These are phyloP conservation scores for Metarhizium anisopliae DNA, from an alignment of 2,329 filamentous ascomycete genomes.

Conservation along the genomic window DNA sequence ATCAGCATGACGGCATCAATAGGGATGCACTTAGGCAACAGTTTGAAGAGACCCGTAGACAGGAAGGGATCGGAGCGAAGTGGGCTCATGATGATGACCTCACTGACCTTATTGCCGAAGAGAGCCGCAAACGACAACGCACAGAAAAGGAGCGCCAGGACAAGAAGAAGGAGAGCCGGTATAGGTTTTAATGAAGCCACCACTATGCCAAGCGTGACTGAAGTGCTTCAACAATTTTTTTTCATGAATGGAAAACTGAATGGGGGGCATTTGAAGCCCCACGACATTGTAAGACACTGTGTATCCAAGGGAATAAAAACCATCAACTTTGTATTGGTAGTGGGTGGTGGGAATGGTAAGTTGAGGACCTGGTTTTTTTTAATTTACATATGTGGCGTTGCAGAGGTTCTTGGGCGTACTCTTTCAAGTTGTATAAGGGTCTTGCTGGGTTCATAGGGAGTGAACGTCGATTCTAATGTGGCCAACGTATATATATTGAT, in stretches of 20 bases:
- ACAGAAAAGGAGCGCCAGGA: conserved; percentile 71
- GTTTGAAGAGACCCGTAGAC: conserved; percentile 64
- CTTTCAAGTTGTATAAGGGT: neutral
- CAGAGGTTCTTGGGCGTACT: neutral
- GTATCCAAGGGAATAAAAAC: neutral
- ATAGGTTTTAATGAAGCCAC: conserved; percentile 31
- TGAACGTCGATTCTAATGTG: neutral
- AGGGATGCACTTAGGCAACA: conserved; percentile 74
- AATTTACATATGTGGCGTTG: neutral
- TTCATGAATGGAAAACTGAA: neutral
- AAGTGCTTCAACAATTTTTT: neutral
- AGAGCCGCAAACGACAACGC: conserved; percentile 84
- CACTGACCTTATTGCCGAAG: conserved; percentile 90
- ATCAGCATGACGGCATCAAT: conserved; percentile 64
- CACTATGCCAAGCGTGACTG: neutral
- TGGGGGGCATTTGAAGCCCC: neutral
- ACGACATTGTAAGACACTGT: neutral
- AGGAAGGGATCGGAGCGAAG: conserved; percentile 58
- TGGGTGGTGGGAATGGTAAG: neutral
- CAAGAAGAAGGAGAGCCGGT: conserved; percentile 51
- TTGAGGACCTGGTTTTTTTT: neutral
- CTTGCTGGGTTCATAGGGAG: neutral
- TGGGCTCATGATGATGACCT: conserved; percentile 80
- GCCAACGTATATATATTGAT: neutral
- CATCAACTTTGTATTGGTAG: neutral